These are phyloP conservation scores for Lotmaria passim DNA, from an alignment of 208 protist genomes.

Conservation along the genomic window DNA sequence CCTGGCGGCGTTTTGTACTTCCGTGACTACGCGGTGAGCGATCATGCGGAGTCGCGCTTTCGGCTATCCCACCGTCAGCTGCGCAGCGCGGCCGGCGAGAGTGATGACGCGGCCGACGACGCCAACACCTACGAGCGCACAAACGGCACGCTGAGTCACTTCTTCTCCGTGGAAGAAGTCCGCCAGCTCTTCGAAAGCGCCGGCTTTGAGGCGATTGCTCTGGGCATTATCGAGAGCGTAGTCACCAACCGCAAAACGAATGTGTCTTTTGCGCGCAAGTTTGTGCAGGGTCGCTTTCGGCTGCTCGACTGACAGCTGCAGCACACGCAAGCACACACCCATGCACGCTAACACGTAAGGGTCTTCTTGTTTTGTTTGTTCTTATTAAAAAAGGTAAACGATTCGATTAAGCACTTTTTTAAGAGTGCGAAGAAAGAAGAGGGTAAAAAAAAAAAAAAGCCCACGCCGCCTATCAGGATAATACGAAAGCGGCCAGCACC, in stretches of 20 bases:
- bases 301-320: conserved; percentile 3
- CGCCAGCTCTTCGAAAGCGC: conserved; percentile 51
- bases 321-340: neutral
- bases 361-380: too few relatives aligned
- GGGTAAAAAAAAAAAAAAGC: too few relatives aligned
- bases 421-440: too few relatives aligned
- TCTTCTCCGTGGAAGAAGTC: conserved; percentile 81
- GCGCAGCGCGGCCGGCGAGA: neutral
- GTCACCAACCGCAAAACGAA: conserved; percentile 76
- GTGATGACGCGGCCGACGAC: neutral
- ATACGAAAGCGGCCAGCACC: too few relatives aligned
- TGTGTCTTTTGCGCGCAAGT: conserved; percentile 57
- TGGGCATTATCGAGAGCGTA: conserved; percentile 70
- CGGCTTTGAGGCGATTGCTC: conserved; percentile 63
- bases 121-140: conserved; percentile 75
- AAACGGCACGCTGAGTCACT: conserved; percentile 89
- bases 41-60: conserved; percentile 86
- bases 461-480: too few relatives aligned
- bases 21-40: conserved; percentile 84
- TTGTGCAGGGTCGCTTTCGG: conserved; percentile 83
- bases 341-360: too few relatives aligned
- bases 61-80: conserved; percentile 16
- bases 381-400: too few relatives aligned
- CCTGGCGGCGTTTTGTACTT: conserved; percentile 86
- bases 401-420: too few relatives aligned